Base-by-base conservation (phyloP, 176 grass and related monocot species). In the Aegilops longissima region DNA sequence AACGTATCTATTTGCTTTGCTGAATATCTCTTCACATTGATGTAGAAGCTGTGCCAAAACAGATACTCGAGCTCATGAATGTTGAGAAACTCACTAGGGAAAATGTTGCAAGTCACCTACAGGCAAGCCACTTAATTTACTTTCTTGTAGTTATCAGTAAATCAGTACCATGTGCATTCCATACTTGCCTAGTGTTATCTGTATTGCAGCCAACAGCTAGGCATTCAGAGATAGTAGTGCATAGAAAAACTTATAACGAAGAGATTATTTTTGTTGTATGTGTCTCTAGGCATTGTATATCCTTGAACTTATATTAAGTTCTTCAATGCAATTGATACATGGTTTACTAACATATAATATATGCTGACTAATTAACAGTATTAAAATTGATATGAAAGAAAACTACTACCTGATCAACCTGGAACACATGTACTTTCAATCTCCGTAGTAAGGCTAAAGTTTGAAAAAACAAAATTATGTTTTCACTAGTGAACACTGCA, bases 41-140 rank as follows among this genome's bases (percentile, higher is more conserved):
- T 90, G 66, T 84, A 99, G 97, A 99, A 88, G 92, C 97, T 81
- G 97, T 96, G 34, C 97, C 97, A 62, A 94, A 96, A 86, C 94
- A 90, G 69, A 99, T 99, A 86, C 97, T 99, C 68, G 94, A 99
- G 86, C 92, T 94, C 9, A 99, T 99, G 94, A 96, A 94, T 88
- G 94, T 99, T 52, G 94, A 99, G 10, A 99, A 96, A 82, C 92
- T 99, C 62, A 99, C 92, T 13, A 94, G 97, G 87, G 97, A 99
- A 88, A 99, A 99, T 79, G 90, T 99, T 85, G 97, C 94, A 45
- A 99, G 97, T 78, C 97, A 99, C 73, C 88, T 99, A 76, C 97
- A 99, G 94, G 97, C 80, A 96, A 87, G 73, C 16, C 73, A 33
- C 30, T 34, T 70, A 70, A n/a, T 33, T 17, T 35, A 81, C 21